A percentile compares a stretch with the other conserved stretches of the same genome.
Conservation (phyloP, 306 rosid species). For the Clitoria ternatea region DNA sequence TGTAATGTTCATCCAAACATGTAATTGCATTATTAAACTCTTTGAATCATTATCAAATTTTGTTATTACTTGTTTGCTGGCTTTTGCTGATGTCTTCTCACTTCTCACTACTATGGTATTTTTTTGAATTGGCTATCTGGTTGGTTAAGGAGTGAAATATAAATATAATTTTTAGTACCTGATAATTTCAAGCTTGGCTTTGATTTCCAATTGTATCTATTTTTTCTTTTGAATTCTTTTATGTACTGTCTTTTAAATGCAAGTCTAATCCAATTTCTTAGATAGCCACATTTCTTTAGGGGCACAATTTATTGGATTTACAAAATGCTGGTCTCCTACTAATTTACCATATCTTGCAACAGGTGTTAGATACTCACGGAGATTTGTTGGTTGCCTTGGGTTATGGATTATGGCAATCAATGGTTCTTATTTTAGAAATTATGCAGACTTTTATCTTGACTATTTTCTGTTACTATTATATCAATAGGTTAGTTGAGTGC, state of each 20-base stretch:
- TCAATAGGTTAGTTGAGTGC: slow-evolving; percentile 63
- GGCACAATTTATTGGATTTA: neutral
- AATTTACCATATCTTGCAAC: slow-evolving; percentile 19
- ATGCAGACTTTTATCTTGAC: slow-evolving; percentile 92
- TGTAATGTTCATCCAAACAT: slow-evolving; percentile 11
- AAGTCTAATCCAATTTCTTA: neutral
- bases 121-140: neutral
- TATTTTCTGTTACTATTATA: slow-evolving; percentile 86
- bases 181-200: neutral
- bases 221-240: neutral
- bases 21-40: slow-evolving; percentile 3
- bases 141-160: neutral
- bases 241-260: neutral
- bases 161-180: neutral
- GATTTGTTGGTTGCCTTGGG: slow-evolving; percentile 93
- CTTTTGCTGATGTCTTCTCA: neutral
- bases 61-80: neutral
- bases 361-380: slow-evolving; percentile 90
- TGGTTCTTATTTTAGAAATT: slow-evolving; percentile 93
- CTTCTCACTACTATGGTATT: neutral
- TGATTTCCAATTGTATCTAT: neutral
- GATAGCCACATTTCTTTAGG: neutral
- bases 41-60: neutral
- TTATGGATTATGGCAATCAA: slow-evolving; percentile 91
- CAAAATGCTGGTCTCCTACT: neutral